phyloP scores from a whole-genome alignment of 441 rosid genomes.

The Theobroma grandiflorum region DNA sequence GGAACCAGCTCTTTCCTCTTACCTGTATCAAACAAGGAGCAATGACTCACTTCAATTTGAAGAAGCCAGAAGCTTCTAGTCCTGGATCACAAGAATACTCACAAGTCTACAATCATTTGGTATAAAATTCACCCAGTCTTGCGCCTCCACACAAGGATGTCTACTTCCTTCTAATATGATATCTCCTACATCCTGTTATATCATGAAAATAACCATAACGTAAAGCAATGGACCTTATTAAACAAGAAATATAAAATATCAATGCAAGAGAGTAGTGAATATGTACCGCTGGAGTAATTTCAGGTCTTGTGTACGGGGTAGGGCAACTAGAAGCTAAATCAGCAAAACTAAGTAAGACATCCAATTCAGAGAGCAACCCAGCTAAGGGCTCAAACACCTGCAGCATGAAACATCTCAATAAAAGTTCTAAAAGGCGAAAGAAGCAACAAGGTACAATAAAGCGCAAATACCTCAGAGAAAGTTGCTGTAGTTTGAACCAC shows the following conservation, averaged over 20 bases:
- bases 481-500: slow-evolving; percentile 83
- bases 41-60: slow-evolving; percentile 33
- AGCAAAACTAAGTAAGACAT: slow-evolving; percentile 95
- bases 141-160: slow-evolving; percentile 99
- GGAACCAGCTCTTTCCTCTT: slow-evolving; percentile 96
- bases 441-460: slow-evolving; percentile 25
- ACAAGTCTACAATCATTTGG: slow-evolving; percentile 98
- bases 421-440: slow-evolving; percentile 18
- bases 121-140: slow-evolving; percentile 99
- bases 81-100: slow-evolving; percentile 43
- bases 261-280: slow-evolving; percentile 22
- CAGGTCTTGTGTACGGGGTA: slow-evolving; percentile 93
- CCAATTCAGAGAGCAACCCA: slow-evolving; percentile 84
- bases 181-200: slow-evolving; percentile 79
- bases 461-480: slow-evolving; percentile 76
- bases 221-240: slow-evolving; percentile 26
- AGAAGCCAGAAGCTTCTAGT: slow-evolving; percentile 25
- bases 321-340: slow-evolving; percentile 96
- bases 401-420: slow-evolving; percentile 35
- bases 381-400: slow-evolving; percentile 91
- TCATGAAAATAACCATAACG: slow-evolving; percentile 23
- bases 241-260: slow-evolving; percentile 24
- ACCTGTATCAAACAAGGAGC: slow-evolving; percentile 56
- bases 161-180: slow-evolving; percentile 91
- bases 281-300: slow-evolving; percentile 76